Evolutionary conservation across 768 basidiomycete species (phyloP).

Genomic region (Sporobolomyces phaffii): DNA sequence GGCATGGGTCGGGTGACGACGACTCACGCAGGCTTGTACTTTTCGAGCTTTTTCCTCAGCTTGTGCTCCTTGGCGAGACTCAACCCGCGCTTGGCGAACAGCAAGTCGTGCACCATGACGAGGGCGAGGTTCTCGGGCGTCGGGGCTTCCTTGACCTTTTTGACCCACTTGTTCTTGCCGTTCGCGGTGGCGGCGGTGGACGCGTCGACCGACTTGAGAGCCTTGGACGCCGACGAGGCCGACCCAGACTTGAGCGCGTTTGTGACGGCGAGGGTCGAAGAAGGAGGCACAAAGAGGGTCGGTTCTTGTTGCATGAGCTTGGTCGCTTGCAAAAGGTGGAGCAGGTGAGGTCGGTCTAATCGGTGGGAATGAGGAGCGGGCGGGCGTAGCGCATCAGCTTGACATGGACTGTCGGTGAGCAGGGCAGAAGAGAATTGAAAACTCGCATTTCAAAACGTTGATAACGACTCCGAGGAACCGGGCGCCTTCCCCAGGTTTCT

Average conservation of each 20-base stretch:
- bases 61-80: conserved; percentile 91
- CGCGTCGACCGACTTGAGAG: conserved; percentile 58
- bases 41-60: conserved; percentile 76
- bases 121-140: conserved; percentile 65
- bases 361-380: neutral
- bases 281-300: conserved; percentile 35
- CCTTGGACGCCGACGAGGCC: conserved; percentile 61
- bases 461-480: conserved; percentile 59
- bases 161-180: conserved; percentile 24
- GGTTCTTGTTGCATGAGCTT: conserved; percentile 34
- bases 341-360: conserved; percentile 35
- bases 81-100: conserved; percentile 72
- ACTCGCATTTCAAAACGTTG: conserved; percentile 86
- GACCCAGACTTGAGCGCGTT: conserved; percentile 27
- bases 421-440: neutral
- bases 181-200: neutral
- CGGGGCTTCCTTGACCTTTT: conserved; percentile 67
- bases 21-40: conserved; percentile 46
- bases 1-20: too few relatives aligned
- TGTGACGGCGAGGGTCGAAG: conserved; percentile 17
- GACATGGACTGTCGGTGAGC: neutral
- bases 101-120: conserved; percentile 82
- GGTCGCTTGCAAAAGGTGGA: conserved; percentile 27
- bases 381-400: too few relatives aligned
- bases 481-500: conserved; percentile 29